phyloP scores from a whole-genome alignment of 1,139 yeast genomes.

The Yamadazyma mexicana region DNA sequence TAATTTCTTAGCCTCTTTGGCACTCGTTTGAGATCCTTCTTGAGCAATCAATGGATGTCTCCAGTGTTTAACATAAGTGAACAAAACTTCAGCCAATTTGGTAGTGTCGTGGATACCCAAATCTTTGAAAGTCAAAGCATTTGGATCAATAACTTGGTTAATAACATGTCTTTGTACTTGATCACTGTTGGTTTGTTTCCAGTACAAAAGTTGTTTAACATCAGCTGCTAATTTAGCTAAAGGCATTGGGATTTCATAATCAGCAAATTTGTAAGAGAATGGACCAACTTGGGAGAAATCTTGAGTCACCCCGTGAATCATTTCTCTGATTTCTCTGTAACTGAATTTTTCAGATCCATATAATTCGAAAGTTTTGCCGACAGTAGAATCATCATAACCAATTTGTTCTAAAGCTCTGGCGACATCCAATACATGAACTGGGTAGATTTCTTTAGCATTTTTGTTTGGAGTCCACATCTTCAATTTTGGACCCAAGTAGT shows the following conservation, averaged over 20 bases:
- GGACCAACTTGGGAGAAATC: constrained; percentile 58
- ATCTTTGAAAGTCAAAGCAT: constrained; percentile 67
- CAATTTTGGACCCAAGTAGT: constrained; percentile 57
- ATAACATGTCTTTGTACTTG: constrained; percentile 74
- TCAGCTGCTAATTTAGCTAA: constrained; percentile 48
- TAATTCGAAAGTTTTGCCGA: constrained; percentile 75
- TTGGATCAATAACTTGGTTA: constrained; percentile 62
- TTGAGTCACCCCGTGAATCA: constrained; percentile 66
- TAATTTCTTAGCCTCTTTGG: constrained; percentile 43
- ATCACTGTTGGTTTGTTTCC: constrained; percentile 73
- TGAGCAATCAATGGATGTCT: constrained; percentile 54
- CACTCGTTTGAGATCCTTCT: constrained; percentile 46
- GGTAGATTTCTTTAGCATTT: constrained; percentile 63
- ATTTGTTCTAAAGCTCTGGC: constrained; percentile 78
- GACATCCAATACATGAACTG: constrained; percentile 78
- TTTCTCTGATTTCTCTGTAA: constrained; percentile 65
- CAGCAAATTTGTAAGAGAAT: constrained; percentile 36
- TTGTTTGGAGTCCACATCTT: constrained; percentile 65
- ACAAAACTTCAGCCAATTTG: constrained; percentile 66
- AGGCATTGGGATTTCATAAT: constrained; percentile 32
- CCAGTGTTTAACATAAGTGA: constrained; percentile 60
- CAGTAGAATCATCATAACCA: constrained; percentile 79
- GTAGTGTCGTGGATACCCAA: constrained; percentile 69
- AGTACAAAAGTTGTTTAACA: constrained; percentile 58
- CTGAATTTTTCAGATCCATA: constrained; percentile 70